Evolutionary conservation across 192 early-diverging fungal species (phyloP), one percentile per base, ranked within the genome.

Genomic region (Chytriomyces hyalinus): DNA sequence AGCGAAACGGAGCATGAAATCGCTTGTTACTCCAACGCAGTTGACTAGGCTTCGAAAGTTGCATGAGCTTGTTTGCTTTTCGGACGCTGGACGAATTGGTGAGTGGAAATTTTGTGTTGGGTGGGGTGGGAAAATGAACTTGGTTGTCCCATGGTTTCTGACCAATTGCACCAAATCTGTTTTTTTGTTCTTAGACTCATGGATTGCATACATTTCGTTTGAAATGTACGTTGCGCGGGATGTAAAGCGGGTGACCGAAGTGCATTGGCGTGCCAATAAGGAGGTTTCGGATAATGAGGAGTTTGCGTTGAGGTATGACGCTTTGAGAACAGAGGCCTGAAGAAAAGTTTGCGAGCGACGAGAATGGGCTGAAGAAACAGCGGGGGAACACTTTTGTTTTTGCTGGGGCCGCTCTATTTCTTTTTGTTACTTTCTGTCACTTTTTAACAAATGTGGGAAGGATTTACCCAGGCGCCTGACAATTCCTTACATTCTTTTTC

Each of bases 221-320:
- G 82, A 83, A 61, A 66, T 86, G 36, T 48, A 79, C 15, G 81
- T 84, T 26, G 78, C 87, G 6, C 80, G 81, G 26, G 82, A 91
- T 63, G 66, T 87, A 20, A 76, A 82, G 61, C 74, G 75, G 15
- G 87, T 88, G 2, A 84, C 84, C 10, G 80, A 83, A 46, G 72
- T 93, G 11, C 78, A 91, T 67, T 92, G 88, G 88, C 80, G 82
- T 61, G 92, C 90, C 17, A 67, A 67, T 47, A 88, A 89, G 60
- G 79, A 73, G n/a, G 90, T 91, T 0, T 62, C 65, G 4, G 87
- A 91, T 76, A 81, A 82, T 61, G 90, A 90, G 26, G 82, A 76
- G 7, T 91, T 92, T 79, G 76, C 62, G 49, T 44, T 65, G 48
- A 43, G 64, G 22, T 87, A 83, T 61, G 75, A 87, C 65, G 45